Percentiles rank a stretch among this genome's conserved stretches.
Evolutionary conservation across 176 grass and related monocot genomes (phyloP).

Genomic region (Paspalum notatum): DNA sequence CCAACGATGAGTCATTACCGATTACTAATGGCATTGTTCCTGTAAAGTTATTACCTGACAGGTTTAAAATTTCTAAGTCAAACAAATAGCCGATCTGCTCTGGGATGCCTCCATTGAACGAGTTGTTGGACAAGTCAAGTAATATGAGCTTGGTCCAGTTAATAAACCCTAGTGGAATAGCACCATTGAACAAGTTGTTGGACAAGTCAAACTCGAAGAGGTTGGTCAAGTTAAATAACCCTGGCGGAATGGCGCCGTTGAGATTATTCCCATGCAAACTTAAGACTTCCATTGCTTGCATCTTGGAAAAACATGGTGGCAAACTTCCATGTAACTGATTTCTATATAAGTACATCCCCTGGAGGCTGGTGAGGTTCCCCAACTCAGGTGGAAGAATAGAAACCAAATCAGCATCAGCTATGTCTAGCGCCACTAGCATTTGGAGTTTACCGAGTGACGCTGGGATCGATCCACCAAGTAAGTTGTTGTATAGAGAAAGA

Average conservation of each 20-base stretch:
- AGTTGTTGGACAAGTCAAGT: background rate
- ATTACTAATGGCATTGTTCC: conserved; percentile 41
- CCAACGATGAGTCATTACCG: conserved; percentile 34
- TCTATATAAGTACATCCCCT: no score
- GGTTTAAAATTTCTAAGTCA: background rate
- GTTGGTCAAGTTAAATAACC: no score
- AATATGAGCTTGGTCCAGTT: no score
- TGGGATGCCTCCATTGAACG: background rate
- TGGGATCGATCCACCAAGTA: no score
- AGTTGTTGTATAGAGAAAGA: no score
- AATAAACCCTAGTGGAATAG: no score
- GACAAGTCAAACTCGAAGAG: no score
- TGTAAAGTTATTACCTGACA: conserved; percentile 30
- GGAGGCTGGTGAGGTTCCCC: no score
- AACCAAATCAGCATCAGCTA: no score
- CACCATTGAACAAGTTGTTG: background rate
- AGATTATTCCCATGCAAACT: background rate
- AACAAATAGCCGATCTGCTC: background rate
- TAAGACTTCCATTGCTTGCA: background rate
- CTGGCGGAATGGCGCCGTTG: background rate
- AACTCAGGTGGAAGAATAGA: no score
- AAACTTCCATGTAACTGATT: conserved; percentile 21
- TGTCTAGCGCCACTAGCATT: no score
- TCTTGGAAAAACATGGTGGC: background rate
- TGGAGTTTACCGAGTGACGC: no score